Percentiles rank a stretch among this genome's conserved stretches.
phyloP scores from a whole-genome alignment of 2,329 filamentous ascomycete genomes.

The Massarina eburnea region DNA sequence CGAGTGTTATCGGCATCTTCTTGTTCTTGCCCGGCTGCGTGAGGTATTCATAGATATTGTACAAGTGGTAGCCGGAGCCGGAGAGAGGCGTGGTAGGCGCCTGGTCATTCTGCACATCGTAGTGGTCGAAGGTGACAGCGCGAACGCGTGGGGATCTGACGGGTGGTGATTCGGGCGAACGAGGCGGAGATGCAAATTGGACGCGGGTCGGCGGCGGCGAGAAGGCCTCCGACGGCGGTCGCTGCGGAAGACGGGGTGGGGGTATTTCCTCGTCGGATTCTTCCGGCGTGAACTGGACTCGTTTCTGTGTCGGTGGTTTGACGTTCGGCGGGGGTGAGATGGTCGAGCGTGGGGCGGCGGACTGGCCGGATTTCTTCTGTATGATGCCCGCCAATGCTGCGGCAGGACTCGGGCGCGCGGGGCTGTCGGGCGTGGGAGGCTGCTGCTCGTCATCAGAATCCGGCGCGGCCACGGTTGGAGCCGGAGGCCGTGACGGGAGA shows the following conservation, averaged over 20 bases:
- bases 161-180: constrained; percentile 42
- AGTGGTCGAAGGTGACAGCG: constrained; percentile 43
- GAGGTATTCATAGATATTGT: constrained; percentile 97
- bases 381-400: constrained; percentile 60
- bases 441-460: constrained; percentile 48
- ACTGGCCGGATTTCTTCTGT: constrained; percentile 49
- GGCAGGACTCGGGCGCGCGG: constrained; percentile 56
- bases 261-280: constrained; percentile 67
- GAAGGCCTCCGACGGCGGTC: constrained; percentile 60
- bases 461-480: constrained; percentile 38
- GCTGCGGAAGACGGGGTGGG: constrained; percentile 61
- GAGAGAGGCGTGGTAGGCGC: constrained; percentile 46
- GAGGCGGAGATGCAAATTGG: constrained; percentile 44
- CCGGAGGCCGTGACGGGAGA: constrained; percentile 44
- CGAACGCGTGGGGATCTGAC: constrained; percentile 35
- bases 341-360: constrained; percentile 28
- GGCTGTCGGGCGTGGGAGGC: constrained; percentile 49
- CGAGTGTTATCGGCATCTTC: constrained; percentile 96
- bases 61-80: constrained; percentile 85
- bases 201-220: constrained; percentile 48
- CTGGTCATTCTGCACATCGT: constrained; percentile 47
- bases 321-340: constrained; percentile 56
- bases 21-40: constrained; percentile 96
- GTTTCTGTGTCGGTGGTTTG: constrained; percentile 49
- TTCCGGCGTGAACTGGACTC: constrained; percentile 63